Base-by-base conservation (phyloP, 1,284 basidiomycete species). In the Termitomyces sp. region DNA sequence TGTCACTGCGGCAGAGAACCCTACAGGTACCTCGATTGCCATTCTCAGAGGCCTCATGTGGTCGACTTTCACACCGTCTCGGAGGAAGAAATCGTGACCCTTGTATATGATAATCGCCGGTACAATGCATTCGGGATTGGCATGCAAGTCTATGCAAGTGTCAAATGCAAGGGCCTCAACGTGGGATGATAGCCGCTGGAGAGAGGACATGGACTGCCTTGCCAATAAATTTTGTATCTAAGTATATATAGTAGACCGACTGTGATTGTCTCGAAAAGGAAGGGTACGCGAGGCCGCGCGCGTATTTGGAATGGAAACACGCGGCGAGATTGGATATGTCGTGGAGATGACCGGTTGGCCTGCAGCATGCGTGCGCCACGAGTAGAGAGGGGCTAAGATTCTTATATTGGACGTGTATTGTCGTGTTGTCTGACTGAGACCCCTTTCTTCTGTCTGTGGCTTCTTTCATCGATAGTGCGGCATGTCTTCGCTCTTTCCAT, bases 351-450 rank as follows among this genome's bases (percentile, higher is more conserved):
- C 16, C n/a, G 16, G 5, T 43, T 28, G 33, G 40, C 35, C n/a
- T n/a, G n/a, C 45, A 38, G 53, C 56, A 45, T 54, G 56, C 11
- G 39, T 48, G 56, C 56, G 56, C 49, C 53, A 54, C 50, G 49
- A 57, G 56, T 46, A n/a, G 10, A 14, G 37, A 50, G 34, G 35
- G 46, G 3, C 18, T 46, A 4, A 13, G 38, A 38, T 24, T 43
- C 44, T 33, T 7, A 33, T 47, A 52, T 37, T 52, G 39, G 34
- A 49, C 33, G 24, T 58, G 54, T 56, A 52, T 56, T 58, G 57
- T 37, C 46, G 28, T 55, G 57, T 56, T 56, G 49, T 57, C 48
- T 46, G 53, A 50, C 56, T 42, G 30, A 30, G 18, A 30, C 39
- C 51, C 38, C 50, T 37, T 52, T 47, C 33, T 40, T 48, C 44